phyloP scores from a whole-genome alignment of 306 rosid species.

The Lathyrus tuberosus region DNA sequence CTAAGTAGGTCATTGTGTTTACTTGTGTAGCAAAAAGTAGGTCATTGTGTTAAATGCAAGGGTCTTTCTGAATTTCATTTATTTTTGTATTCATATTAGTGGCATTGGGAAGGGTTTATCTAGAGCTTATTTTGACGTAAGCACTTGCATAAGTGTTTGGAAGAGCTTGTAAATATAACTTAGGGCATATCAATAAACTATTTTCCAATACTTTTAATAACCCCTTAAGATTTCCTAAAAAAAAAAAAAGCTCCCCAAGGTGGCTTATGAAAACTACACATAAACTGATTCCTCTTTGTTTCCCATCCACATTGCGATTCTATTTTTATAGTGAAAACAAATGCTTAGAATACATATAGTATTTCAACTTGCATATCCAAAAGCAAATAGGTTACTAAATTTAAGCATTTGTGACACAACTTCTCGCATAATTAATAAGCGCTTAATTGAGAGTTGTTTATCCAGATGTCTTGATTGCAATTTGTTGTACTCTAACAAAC shows the following conservation, averaged over 20 bases:
- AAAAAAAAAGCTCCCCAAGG: not conserved
- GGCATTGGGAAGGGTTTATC: not conserved
- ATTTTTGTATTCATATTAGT: conserved; percentile 7
- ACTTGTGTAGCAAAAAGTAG: not conserved
- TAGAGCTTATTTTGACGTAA: conserved; percentile 5
- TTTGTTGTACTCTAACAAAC: conserved; percentile 11
- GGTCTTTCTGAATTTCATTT: conserved; percentile 19
- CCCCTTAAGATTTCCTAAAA: not conserved
- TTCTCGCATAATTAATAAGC: not conserved
- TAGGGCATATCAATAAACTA: not conserved
- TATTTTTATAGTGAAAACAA: not conserved
- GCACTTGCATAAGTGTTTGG: not conserved
- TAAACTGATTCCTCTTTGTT: not conserved
- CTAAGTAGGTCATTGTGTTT: not conserved
- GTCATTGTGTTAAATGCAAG: conserved; percentile 7
- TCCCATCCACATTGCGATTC: not conserved
- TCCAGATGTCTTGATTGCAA: conserved; percentile 21
- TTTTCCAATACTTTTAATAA: not conserved
- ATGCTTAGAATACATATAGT: not conserved
- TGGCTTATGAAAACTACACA: not conserved
- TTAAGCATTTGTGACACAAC: not conserved
- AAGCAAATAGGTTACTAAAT: not conserved
- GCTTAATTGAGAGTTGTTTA: not conserved
- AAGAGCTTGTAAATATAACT: conserved; percentile 1
- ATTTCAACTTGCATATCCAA: conserved; percentile 10